Base-by-base conservation (phyloP, 371 early-diverging fungal species). In the Parasitella parasitica region DNA sequence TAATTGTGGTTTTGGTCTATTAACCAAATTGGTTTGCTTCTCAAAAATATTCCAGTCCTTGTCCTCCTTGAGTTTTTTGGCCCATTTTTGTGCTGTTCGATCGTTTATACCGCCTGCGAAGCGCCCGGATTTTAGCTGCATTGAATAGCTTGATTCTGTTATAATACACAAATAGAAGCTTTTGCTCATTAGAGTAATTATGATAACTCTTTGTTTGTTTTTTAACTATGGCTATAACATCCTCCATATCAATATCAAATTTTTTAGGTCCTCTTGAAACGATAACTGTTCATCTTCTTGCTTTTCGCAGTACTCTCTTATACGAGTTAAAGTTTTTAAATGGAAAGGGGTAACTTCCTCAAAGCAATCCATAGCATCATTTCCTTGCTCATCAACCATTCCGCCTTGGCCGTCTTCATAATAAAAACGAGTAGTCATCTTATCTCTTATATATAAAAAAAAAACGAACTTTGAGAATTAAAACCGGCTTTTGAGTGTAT, bases 41-140 rank as follows among this genome's bases (percentile, higher is more conserved):
- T 51, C 57, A 43, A 63, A 50, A 50, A 56, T 56, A 56, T 62
- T 62, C 63, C 55, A 54, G 57, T 49, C 59, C 28, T 64, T 64
- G 24, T 65, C 65, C 51, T 59, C 59, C 13, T 63, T 63, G 35
- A 59, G 56, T 54, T 50, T 54, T 55, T 59, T 54, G 27, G 59
- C 34, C 59, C 59, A 59, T 59, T 59, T 64, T 55, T 59, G 65
- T 54, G 58, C 43, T 15, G 60, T 56, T 24, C 60, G 36, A 51
- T 65, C 52, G 16, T 27, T 22, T 22, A 65, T 56, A 15, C 55
- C 53, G 22, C 57, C 48, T 24, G 61, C 66, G 49, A 61, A 57
- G 34, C 46, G 39, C 20, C 35, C 49, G 48, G 36, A 49, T 34
- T n/a, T 59, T 64, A 12, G 38, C 41, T 59, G 56, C 35, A 50